These are phyloP conservation scores for Chlorella variabilis DNA, from an alignment of 163 green algal genomes.

Conservation along the genomic window DNA sequence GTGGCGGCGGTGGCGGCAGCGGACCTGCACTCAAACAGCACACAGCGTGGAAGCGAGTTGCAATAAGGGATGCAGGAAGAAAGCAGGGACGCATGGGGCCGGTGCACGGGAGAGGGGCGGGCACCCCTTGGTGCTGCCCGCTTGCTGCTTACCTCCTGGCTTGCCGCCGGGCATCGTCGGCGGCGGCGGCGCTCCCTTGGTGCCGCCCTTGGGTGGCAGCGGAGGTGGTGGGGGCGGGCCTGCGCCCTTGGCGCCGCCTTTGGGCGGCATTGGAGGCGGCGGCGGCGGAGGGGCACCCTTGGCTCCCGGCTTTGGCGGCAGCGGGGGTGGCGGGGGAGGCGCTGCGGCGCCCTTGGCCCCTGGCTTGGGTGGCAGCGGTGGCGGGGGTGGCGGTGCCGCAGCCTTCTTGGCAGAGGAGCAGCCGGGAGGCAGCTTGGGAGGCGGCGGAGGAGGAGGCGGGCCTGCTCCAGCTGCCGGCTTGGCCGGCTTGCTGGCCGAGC, in stretches of 20 bases:
- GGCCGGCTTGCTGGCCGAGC: not conserved
- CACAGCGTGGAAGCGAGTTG: too few species aligned
- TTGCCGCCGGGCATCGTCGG: constrained; percentile 12
- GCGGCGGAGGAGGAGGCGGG: not conserved
- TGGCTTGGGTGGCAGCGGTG: constrained; percentile 43
- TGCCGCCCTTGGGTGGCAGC: constrained; percentile 12
- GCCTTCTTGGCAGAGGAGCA: constrained; percentile 1
- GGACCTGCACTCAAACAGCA: not conserved
- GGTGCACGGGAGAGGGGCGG: too few species aligned
- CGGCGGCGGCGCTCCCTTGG: constrained; percentile 26
- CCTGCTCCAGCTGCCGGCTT: not conserved
- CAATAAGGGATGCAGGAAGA: too few species aligned
- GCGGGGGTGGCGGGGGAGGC: constrained; percentile 51
- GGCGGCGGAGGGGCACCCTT: constrained; percentile 27
- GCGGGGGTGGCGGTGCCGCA: constrained; percentile 16
- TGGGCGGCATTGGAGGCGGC: not conserved
- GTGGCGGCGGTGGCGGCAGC: constrained; percentile 33
- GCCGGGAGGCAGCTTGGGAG: not conserved
- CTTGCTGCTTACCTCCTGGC: not conserved
- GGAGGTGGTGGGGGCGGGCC: constrained; percentile 48
- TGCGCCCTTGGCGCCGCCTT: constrained; percentile 4
- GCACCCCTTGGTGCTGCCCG: too few species aligned
- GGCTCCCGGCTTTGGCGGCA: constrained; percentile 17
- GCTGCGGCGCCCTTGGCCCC: constrained; percentile 27
- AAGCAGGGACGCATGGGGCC: too few species aligned